Conservation (phyloP, 345 rosid genomes). For the Eutrema heterophyllum region DNA sequence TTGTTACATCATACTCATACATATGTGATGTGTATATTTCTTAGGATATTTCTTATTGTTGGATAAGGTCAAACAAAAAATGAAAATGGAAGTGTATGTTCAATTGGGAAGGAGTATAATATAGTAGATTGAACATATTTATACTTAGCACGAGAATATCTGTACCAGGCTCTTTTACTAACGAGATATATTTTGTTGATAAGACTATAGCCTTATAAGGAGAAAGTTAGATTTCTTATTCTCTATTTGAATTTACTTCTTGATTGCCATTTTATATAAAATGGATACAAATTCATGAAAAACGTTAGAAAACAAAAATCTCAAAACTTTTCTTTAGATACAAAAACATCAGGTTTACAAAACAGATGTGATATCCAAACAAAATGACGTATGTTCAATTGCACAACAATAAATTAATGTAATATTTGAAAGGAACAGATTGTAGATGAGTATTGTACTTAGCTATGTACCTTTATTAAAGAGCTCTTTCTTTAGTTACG, state of each 20-base stretch:
- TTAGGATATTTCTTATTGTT: background rate
- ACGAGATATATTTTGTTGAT: background rate
- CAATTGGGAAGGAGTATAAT: background rate
- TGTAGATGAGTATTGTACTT: too few relatives aligned
- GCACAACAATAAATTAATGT: too few relatives aligned
- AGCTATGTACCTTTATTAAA: too few relatives aligned
- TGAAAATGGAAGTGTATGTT: background rate
- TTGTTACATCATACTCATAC: background rate
- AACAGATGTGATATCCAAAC: too few relatives aligned
- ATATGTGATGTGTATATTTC: background rate
- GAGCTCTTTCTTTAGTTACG: too few relatives aligned
- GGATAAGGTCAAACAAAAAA: conserved; percentile 21
- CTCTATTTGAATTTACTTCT: background rate
- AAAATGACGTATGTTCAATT: too few relatives aligned
- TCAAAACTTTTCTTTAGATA: too few relatives aligned
- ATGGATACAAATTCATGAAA: background rate
- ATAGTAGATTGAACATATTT: background rate
- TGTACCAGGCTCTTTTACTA: background rate
- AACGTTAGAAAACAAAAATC: background rate
- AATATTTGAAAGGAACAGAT: too few relatives aligned
- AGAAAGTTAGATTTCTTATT: too few relatives aligned
- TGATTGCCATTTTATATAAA: background rate
- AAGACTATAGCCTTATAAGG: background rate
- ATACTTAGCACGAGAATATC: too few relatives aligned
- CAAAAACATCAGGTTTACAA: background rate